phyloP scores from a whole-genome alignment of 2,329 filamentous ascomycete species.

The Colletotrichum gloeosporioides region DNA sequence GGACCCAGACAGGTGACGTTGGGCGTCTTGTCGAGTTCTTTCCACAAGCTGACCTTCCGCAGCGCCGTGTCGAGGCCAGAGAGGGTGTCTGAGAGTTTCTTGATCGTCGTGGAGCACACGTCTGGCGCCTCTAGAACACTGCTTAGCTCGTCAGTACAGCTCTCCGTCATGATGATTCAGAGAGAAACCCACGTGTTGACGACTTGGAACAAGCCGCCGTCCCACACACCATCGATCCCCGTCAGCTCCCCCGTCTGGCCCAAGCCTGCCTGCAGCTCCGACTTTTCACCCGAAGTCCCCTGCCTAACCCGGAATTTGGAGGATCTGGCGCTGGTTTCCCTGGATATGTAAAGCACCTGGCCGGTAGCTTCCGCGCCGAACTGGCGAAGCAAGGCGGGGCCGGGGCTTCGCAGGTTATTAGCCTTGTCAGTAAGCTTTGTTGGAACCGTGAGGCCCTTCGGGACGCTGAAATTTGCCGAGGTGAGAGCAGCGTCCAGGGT shows the following conservation, averaged over 20 bases:
- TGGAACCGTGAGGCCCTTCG: constrained; percentile 24
- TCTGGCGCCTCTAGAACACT: constrained; percentile 22
- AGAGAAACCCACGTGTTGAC: constrained; percentile 23
- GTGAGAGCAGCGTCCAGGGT: constrained; percentile 22
- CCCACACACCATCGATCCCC: constrained; percentile 22
- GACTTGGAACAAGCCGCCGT: constrained; percentile 25
- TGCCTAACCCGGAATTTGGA: constrained; percentile 21
- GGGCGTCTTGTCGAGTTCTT: constrained; percentile 19
- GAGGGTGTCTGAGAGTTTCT: constrained; percentile 1
- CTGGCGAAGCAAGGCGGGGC: constrained; percentile 2
- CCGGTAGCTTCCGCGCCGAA: constrained; percentile 23
- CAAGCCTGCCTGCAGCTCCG: constrained; percentile 20
- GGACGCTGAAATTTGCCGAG: constrained; percentile 15
- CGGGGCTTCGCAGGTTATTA: constrained; percentile 25
- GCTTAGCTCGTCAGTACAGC: background rate
- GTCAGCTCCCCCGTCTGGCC: constrained; percentile 10
- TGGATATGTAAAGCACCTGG: constrained; percentile 23
- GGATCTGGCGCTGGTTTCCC: background rate
- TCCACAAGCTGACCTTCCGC: constrained; percentile 16
- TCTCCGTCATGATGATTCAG: background rate
- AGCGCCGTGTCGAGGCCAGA: constrained; percentile 14
- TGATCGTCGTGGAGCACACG: constrained; percentile 22
- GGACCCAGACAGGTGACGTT: constrained; percentile 29
- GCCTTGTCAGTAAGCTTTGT: constrained; percentile 22
- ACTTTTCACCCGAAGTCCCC: background rate